Percentiles rank a stretch among this genome's conserved stretches.
These are phyloP conservation scores for Cardiospermum halicacabum DNA, from an alignment of 345 rosid species.

Conservation along the genomic window DNA sequence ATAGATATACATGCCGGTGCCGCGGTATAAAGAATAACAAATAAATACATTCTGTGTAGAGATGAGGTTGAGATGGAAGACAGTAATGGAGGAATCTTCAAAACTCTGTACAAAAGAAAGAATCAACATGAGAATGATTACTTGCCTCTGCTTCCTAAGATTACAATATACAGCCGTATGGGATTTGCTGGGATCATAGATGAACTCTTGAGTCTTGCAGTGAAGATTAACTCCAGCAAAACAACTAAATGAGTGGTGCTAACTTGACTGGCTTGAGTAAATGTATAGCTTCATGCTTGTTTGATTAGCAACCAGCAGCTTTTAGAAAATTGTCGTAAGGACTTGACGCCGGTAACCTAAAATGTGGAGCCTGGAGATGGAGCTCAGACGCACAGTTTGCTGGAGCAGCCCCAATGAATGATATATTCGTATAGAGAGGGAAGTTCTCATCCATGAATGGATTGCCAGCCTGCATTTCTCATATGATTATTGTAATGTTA, in stretches of 20 bases:
- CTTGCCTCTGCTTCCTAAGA: background rate
- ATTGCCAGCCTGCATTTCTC: constrained; percentile 48
- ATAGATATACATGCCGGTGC: background rate
- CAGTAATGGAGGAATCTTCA: background rate
- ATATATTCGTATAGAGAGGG: constrained; percentile 19
- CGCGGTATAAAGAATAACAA: constrained; percentile 3
- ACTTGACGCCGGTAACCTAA: constrained; percentile 55
- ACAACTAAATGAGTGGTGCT: background rate
- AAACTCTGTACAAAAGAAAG: background rate
- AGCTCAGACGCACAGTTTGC: constrained; percentile 36
- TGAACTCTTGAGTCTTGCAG: background rate
- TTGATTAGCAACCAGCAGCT: constrained; percentile 71
- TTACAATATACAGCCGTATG: background rate
- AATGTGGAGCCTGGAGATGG: constrained; percentile 35
- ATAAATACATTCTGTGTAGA: background rate
- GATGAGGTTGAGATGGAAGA: background rate
- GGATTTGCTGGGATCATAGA: background rate
- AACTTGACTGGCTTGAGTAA: background rate
- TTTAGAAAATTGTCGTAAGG: constrained; percentile 69
- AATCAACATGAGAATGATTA: background rate
- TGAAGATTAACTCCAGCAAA: background rate
- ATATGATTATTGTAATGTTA: background rate
- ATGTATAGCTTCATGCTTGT: background rate
- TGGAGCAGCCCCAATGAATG: constrained; percentile 12
- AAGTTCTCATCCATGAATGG: constrained; percentile 37